phyloP scores from a whole-genome alignment of 805 yeast genomes.

The Candida koratica region DNA sequence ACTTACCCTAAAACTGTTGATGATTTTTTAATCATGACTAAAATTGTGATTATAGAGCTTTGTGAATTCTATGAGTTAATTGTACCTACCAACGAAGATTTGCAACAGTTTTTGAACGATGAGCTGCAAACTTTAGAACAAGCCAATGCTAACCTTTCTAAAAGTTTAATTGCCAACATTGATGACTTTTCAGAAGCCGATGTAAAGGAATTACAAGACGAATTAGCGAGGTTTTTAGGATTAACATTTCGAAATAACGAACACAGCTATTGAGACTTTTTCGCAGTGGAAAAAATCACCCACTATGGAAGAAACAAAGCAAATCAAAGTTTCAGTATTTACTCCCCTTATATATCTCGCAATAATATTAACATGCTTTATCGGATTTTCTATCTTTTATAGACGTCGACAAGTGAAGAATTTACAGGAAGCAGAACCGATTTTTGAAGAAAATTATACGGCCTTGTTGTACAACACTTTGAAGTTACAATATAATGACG shows the following conservation, averaged over 20 bases:
- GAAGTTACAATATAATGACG: slow-evolving; percentile 43
- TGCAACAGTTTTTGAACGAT: slow-evolving; percentile 18
- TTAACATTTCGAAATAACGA: slow-evolving; percentile 42
- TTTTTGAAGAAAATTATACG: slow-evolving; percentile 67
- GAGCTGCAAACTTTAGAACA: slow-evolving; percentile 12
- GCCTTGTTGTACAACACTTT: slow-evolving; percentile 61
- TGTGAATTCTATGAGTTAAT: slow-evolving; percentile 73
- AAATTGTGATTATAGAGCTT: slow-evolving; percentile 47
- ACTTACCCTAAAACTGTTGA: slow-evolving; percentile 56
- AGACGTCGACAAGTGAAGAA: slow-evolving; percentile 52
- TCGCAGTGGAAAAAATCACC: too few species aligned
- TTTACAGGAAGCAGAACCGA: slow-evolving; percentile 60
- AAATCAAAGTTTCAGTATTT: slow-evolving; percentile 34
- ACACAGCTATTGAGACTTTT: not conserved
- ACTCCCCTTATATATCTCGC: slow-evolving; percentile 78
- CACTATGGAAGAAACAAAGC: slow-evolving; percentile 17
- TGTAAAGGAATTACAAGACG: slow-evolving; percentile 52
- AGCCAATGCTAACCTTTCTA: slow-evolving; percentile 6
- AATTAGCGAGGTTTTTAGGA: slow-evolving; percentile 68
- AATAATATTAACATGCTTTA: slow-evolving; percentile 60
- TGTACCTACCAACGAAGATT: slow-evolving; percentile 55
- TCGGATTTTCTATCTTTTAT: slow-evolving; percentile 66
- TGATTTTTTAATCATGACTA: slow-evolving; percentile 47
- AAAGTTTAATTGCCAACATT: slow-evolving; percentile 5
- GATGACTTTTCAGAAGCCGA: slow-evolving; percentile 38